Percentiles rank a stretch among this genome's conserved stretches.
These are phyloP conservation scores for Colletotrichum gigasporum DNA, from an alignment of 2,329 filamentous ascomycete species.

Conservation along the genomic window DNA sequence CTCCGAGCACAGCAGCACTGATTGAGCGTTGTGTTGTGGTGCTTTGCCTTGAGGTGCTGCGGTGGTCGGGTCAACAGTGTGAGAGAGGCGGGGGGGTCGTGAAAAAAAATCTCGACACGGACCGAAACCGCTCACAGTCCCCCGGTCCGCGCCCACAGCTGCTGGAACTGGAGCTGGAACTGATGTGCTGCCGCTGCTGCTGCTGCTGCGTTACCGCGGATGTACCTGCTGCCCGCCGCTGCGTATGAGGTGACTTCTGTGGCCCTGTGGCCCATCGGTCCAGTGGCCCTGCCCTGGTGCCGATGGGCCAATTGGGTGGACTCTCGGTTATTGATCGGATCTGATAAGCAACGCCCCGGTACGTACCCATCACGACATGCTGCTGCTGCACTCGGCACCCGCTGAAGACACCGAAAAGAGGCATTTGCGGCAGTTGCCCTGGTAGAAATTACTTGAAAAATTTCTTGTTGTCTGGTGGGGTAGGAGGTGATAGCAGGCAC, in stretches of 20 bases:
- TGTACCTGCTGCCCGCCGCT: not conserved
- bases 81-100: too few species aligned
- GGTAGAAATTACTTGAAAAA: conserved; percentile 8
- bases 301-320: conserved; percentile 19
- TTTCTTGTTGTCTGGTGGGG: conserved; percentile 6
- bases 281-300: not conserved
- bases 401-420: conserved; percentile 14
- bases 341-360: conserved; percentile 26
- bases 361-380: conserved; percentile 21
- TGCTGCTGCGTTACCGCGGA: not conserved
- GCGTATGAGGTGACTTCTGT: not conserved
- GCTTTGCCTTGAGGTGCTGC: too few species aligned
- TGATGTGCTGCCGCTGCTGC: not conserved
- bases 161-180: not conserved
- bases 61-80: not conserved
- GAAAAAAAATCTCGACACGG: conserved; percentile 13
- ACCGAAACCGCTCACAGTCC: conserved; percentile 21
- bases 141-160: conserved; percentile 7
- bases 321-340: conserved; percentile 27
- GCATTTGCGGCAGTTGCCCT: conserved; percentile 19
- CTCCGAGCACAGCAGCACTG: conserved; percentile 7
- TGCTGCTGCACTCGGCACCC: not conserved
- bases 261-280: not conserved
- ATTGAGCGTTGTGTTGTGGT: not conserved
- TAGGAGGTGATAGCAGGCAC: not conserved